Evolutionary conservation across 2,329 filamentous ascomycete genomes (phyloP), one percentile per base, ranked within the genome.

Genomic region (Alternaria triticimaculans): DNA sequence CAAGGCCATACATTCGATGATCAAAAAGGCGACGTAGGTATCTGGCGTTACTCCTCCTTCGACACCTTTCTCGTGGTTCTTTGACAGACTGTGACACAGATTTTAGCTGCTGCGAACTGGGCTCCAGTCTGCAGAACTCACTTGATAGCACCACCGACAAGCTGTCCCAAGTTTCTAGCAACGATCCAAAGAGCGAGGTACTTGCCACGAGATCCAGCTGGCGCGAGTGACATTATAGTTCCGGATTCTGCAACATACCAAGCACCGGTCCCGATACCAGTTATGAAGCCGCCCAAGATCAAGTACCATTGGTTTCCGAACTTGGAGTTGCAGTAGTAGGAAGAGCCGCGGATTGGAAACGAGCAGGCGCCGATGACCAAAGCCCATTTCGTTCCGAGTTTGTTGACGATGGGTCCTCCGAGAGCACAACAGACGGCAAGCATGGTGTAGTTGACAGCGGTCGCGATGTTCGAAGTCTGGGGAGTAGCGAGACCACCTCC

Each of bases 181-280:
- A 84, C 82, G 49, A 84, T 84, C 83, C 83, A 84, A 18, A 84
- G 63, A 8, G 83, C 83, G 7, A 85, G 54, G 50, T 85, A 85
- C 64, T 84, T 84, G 6, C 83, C 83, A 57, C 83, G 82, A 18
- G 83, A 79, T 21, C 81, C 78, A 0, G 82, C 78, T 5, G 83
- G 83, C 0, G 83, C 82, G 20, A 85, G 77, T 0, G 82, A 83
- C 81, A 85, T 84, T 67, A 85, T 84, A 5, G 81, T 79, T 14
- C 83, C 83, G 1, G 82, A 82, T 62, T 85, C 83, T 0, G 83
- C 83, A 9, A 85, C 83, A 61, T 85, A 85, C 83, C 83, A 84
- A 45, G 81, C 83, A 2, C 82, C 83, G 5, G 48, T 71, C 2
- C 72, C 72, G 6, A 76, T 71, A n/a, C 73, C 73, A 11, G 70